Percentiles rank a stretch among this genome's conserved stretches.
These are phyloP conservation scores for Cunninghamia lanceolata DNA, from an alignment of 75 land plant genomes.

Conservation along the genomic window DNA sequence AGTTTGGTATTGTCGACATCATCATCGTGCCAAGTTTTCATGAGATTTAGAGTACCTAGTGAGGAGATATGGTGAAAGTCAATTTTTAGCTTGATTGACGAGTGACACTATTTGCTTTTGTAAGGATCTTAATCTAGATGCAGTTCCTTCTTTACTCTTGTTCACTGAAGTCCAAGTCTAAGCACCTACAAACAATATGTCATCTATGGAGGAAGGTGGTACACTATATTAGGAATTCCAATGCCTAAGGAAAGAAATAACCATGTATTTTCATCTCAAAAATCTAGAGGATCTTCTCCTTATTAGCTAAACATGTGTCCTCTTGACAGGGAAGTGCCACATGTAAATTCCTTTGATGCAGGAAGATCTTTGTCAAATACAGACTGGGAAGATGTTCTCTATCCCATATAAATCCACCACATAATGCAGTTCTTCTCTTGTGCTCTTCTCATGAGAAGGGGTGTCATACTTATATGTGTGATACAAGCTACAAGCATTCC, in stretches of 20 bases:
- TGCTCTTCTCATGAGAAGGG: constrained; percentile 47
- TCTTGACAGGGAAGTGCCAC: constrained; percentile 3
- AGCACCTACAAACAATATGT: too few species aligned
- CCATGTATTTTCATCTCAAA: constrained; percentile 25
- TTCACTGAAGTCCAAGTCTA: too few species aligned
- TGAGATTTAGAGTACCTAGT: too few species aligned
- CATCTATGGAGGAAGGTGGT: too few species aligned
- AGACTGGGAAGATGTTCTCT: constrained; percentile 44
- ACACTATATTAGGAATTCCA: constrained; percentile 5
- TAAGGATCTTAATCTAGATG: too few species aligned
- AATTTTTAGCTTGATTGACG: too few species aligned
- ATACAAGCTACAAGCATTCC: constrained; percentile 47
- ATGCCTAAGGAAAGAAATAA: constrained; percentile 66
- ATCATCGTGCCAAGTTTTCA: too few species aligned
- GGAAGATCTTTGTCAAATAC: neutral
- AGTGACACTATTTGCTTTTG: too few species aligned
- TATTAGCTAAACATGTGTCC: neutral
- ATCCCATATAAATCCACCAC: constrained; percentile 61
- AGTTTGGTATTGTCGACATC: too few species aligned
- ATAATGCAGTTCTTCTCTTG: constrained; percentile 42
- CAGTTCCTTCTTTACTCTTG: too few species aligned
- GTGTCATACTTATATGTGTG: constrained; percentile 45
- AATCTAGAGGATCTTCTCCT: constrained; percentile 34
- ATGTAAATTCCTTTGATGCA: constrained; percentile 10
- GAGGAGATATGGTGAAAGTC: too few species aligned